phyloP scores from a whole-genome alignment of 73 alveolate species.

The Paramecium biaurelia region DNA sequence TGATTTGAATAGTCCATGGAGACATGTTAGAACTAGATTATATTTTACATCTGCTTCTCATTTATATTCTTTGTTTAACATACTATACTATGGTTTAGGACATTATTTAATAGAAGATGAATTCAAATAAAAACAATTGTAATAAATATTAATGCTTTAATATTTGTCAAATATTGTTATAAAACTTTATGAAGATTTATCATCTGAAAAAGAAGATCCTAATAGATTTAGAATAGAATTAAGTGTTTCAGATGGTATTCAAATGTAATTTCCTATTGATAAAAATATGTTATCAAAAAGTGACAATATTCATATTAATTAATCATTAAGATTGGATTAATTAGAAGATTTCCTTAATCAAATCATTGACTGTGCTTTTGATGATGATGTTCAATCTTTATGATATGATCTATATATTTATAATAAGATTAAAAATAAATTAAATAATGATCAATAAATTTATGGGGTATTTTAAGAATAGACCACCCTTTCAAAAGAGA shows the following conservation, averaged over 20 bases:
- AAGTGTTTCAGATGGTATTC: slow-evolving; percentile 51
- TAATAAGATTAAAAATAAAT: background rate
- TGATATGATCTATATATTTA: background rate
- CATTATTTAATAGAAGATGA: slow-evolving; percentile 52
- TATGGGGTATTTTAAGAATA: slow-evolving; percentile 21
- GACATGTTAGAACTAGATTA: slow-evolving; percentile 92
- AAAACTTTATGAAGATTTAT: slow-evolving; percentile 62
- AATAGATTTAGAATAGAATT: slow-evolving; percentile 62
- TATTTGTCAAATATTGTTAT: slow-evolving; percentile 59
- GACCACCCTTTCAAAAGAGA: slow-evolving; percentile 51
- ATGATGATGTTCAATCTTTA: background rate
- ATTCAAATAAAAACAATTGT: slow-evolving; percentile 20
- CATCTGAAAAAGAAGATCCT: slow-evolving; percentile 52
- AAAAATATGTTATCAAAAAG: background rate
- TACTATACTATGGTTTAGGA: slow-evolving; percentile 73
- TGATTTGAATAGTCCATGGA: slow-evolving; percentile 81
- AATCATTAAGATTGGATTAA: slow-evolving; percentile 45
- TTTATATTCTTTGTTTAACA: slow-evolving; percentile 83
- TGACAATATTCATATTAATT: slow-evolving; percentile 32
- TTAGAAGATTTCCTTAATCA: slow-evolving; percentile 24
- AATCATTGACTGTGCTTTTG: background rate
- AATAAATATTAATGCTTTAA: slow-evolving; percentile 47
- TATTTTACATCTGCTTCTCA: slow-evolving; percentile 92
- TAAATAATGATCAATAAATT: slow-evolving; percentile 12
- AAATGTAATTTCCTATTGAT: background rate